Base-by-base conservation (phyloP, 192 early-diverging fungal genomes). In the Coemansia sp. region DNA sequence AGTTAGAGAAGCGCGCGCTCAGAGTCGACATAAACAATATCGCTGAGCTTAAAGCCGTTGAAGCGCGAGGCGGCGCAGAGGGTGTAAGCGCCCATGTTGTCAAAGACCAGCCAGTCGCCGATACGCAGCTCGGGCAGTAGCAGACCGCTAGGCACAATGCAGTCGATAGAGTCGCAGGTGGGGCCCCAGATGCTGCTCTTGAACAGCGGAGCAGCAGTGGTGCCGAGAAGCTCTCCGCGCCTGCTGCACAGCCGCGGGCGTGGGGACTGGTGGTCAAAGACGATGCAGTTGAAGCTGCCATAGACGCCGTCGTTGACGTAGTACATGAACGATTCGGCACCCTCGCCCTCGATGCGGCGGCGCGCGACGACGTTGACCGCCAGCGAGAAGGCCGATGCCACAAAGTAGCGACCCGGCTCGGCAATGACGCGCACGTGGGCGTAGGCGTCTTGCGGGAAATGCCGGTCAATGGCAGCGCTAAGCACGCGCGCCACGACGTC, bases 281-380 rank as follows among this genome's bases (percentile, higher is more conserved):
- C 90, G 86, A 98, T 92, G 85, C 96, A 96, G 88, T 99, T 99
- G 88, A 99, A 98, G 78, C 90, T 90, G 58, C 95, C 97, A 74
- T 99, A 99, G 86, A 97, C 91, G 60, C 98, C 98, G 75, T 99
- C 98, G 78, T 99, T 99, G 80, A 99, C 91, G 85, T 99, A 99
- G 86, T 99, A 89, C 86, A 89, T 88, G 63, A 80, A 90, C 43
- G 81, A 68, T 31, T 73, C 70, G 57, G 65, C 64, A 31, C 85
- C 85, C 67, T 87, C 83, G 41, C 86, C 64, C n/a, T 70, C 73
- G 1, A 92, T 87, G 33, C 90, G 90, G 67, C 98, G 91, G 50
- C 97, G 94, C 7, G 95, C 95, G 76, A 95, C 89, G 40, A 99
- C 88, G 73, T 97, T 94, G 39, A 95, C 94, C 3, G 95, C 97